Evolutionary conservation across 495 filamentous ascomycete genomes (phyloP).

Genomic region (Pyrenopolyporus hunteri): DNA sequence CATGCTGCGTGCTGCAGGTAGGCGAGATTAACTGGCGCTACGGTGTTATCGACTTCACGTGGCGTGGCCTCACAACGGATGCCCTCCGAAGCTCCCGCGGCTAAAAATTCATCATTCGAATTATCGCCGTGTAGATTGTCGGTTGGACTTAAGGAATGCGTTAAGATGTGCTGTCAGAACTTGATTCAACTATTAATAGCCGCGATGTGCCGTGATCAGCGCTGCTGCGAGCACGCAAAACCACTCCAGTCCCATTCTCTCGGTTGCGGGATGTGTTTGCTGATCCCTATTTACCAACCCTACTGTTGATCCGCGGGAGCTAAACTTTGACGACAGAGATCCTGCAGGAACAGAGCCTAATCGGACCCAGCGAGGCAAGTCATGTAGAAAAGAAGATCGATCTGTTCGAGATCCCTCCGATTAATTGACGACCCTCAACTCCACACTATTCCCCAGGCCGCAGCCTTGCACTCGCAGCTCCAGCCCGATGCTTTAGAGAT

Average conservation of each 20-base stretch:
- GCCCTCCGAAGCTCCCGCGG: background rate
- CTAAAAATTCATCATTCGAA: background rate
- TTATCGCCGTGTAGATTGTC: conserved; percentile 1
- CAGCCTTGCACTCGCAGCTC: conserved; percentile 1
- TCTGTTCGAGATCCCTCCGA: conserved; percentile 22
- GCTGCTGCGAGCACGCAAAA: background rate
- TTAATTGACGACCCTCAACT: conserved; percentile 9
- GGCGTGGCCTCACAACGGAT: background rate
- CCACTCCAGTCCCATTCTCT: conserved; percentile 7
- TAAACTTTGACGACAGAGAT: conserved; percentile 30
- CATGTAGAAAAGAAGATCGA: conserved; percentile 28
- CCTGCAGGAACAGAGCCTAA: conserved; percentile 28
- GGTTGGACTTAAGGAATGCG: background rate
- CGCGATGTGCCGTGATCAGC: conserved; percentile 2
- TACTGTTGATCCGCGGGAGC: conserved; percentile 32
- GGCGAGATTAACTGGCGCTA: conserved; percentile 13
- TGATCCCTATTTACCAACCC: conserved; percentile 29
- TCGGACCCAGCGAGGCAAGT: conserved; percentile 19
- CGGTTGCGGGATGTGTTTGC: conserved; percentile 18
- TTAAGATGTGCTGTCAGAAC: background rate
- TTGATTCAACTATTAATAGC: conserved; percentile 32
- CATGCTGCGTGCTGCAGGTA: background rate
- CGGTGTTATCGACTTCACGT: conserved; percentile 2
- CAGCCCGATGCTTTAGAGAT: background rate
- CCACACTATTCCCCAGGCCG: conserved; percentile 3